Evolutionary conservation across 768 basidiomycete genomes (phyloP), one percentile per base, ranked within the genome.

Genomic region (Pleurotus tuoliensis): DNA sequence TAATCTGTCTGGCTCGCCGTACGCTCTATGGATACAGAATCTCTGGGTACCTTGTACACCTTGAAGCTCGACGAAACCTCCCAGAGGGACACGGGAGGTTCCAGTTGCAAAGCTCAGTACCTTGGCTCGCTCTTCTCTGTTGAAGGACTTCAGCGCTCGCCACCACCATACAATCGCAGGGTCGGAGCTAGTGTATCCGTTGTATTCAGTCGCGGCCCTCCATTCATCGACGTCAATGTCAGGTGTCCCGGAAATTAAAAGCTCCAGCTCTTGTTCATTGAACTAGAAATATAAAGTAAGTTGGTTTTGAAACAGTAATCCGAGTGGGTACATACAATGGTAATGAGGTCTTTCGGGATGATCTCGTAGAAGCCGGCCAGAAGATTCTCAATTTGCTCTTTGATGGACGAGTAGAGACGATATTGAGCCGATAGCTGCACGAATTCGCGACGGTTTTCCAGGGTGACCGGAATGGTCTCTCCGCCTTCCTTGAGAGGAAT

Each of bases 131-230:
- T 99, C 97, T 64, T 98, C 95, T 34, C 96, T 90, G 62, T 90
- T 93, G 76, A 98, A 98, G 7, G 94, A 96, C 71, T 98, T 94
- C 43, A 99, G 82, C 1, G 96, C 96, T 61, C 97, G 83, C 97
- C 97, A 99, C 90, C 94, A 98, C 95, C 95, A 99, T 25, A 92
- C 87, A 58, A 98, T 94, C 65, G 96, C 94, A 5, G 96, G 92
- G 69, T 99, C 95, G 2, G 89, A 90, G 64, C 88, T 82, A 5
- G 81, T 83, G 69, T 92, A 94, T 47, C 92, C 90, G 60, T 88
- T 92, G 73, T 94, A 93, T 66, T 94, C 93, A 2, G 92, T 94
- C 11, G 92, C 91, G 13, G 89, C 86, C 53, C 92, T 84, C 93
- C 94, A 95, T 71, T 98, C 97, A 68, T 99, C 97, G 1, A 98